Evolutionary conservation across 192 early-diverging fungal genomes (phyloP), one percentile per base, ranked within the genome.

Genomic region (Backusella tuberculispora): DNA sequence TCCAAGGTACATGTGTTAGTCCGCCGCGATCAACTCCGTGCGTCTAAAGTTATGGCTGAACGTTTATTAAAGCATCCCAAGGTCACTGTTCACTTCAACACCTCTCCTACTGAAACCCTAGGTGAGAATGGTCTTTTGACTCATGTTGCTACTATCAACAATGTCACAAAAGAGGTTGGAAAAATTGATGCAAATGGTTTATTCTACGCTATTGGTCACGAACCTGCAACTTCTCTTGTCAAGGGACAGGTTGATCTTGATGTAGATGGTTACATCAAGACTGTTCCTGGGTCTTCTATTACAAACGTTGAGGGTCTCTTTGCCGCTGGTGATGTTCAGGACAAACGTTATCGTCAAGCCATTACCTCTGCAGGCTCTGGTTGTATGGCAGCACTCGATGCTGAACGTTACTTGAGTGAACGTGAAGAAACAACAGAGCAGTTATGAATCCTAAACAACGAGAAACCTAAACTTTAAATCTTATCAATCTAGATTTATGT

Each of bases 201-300:
- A 71, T 98, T 99, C 83, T 99, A 98, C 81, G 98, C 98, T 40
- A 98, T 99, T 81, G 97, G 98, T 38, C 98, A 99, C 83, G 88
- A 82, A 40, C 97, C 97, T 56, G 95, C 96, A 85, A 94, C 92
- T 15, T 53, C 83, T 15, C 87, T 90, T 78, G 85, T 92, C 63
- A 86, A 88, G 71, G 90, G 90, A 66, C 92, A 95, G 81, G 77
- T 99, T 43, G 84, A 92, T 43, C 78, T 94, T 75, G 94, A 99
- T 82, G 88, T 90, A 63, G 91, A 90, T 73, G 95, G 95, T 68
- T 99, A 99, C 83, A 92, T 99, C 76, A 82, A 90, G 48, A 91
- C 90, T 56, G 85, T 86, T 63, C 92, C 93, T 44, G 94, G 92
- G 44, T 88, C 90, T 44, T 90, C 95, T 42, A 82, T 88, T 67